These are phyloP conservation scores for Cephalotrichum gorgonifer DNA, from an alignment of 2,329 filamentous ascomycete species.

Conservation along the genomic window DNA sequence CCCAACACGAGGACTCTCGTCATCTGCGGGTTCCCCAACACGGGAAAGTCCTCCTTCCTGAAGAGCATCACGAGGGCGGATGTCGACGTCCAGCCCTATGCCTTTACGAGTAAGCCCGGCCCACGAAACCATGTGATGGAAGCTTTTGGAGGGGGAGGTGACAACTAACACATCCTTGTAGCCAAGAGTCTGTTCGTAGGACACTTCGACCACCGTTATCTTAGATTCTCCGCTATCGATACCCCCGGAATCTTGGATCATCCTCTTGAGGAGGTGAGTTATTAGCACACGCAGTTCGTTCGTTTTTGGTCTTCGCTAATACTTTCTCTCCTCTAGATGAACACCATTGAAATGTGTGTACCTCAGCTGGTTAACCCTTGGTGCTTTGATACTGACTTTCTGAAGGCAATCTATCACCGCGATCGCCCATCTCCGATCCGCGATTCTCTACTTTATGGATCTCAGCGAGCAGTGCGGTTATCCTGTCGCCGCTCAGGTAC, in stretches of 20 bases:
- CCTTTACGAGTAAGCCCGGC: conserved; percentile 66
- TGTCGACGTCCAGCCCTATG: conserved; percentile 94
- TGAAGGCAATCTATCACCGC: conserved; percentile 63
- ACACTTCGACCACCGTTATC: conserved; percentile 61
- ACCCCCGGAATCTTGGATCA: conserved; percentile 98
- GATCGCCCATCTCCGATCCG: conserved; percentile 89
- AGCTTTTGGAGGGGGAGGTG: neutral
- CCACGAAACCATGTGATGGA: neutral
- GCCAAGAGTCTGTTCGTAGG: conserved; percentile 65
- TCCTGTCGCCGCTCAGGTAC: conserved; percentile 56
- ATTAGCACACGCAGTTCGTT: neutral
- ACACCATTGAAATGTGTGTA: conserved; percentile 83
- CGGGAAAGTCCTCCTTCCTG: conserved; percentile 94
- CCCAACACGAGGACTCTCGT: conserved; percentile 92
- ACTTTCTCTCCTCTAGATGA: conserved; percentile 56
- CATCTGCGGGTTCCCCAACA: conserved; percentile 96
- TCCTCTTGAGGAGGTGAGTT: conserved; percentile 64
- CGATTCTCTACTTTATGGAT: conserved; percentile 98
- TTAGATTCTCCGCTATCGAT: conserved; percentile 67
- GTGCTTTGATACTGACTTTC: conserved; percentile 1
- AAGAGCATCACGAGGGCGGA: conserved; percentile 87
- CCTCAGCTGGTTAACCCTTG: conserved; percentile 39
- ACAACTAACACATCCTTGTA: neutral
- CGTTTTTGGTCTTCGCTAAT: neutral
- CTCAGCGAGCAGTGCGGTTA: conserved; percentile 95